Percentiles rank a stretch among this genome's conserved stretches.
phyloP scores from a whole-genome alignment of 75 land plant species.

The Pinus tabuliformis region DNA sequence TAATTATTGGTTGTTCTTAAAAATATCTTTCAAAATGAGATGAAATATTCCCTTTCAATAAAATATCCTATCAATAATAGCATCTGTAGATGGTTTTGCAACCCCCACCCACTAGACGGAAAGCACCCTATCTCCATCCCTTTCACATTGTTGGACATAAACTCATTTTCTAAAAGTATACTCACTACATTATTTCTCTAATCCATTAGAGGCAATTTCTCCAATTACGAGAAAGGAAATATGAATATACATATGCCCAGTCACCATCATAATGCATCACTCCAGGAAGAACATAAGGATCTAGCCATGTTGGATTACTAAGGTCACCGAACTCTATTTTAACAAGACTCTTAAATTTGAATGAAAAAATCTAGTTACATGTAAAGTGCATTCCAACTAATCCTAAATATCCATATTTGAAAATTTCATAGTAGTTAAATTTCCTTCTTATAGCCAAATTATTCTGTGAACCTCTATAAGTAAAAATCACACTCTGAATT shows the following conservation, averaged over 20 bases:
- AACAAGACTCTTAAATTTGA: not conserved
- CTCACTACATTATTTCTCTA: not conserved
- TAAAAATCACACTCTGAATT: constrained; percentile 54
- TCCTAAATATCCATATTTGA: constrained; percentile 54
- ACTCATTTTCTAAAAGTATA: constrained; percentile 33
- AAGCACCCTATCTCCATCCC: constrained; percentile 25
- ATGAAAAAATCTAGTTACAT: constrained; percentile 24
- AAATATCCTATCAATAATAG: no score
- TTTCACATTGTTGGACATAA: constrained; percentile 27
- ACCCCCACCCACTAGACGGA: constrained; percentile 52
- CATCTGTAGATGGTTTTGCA: not conserved
- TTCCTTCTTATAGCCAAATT: constrained; percentile 54
- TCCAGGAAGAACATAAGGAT: constrained; percentile 50
- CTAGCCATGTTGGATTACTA: constrained; percentile 70
- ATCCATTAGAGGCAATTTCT: not conserved
- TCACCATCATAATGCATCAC: constrained; percentile 28
- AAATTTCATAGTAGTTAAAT: constrained; percentile 59
- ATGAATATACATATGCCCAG: constrained; percentile 2
- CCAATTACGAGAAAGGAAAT: constrained; percentile 1
- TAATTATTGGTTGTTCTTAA: no score
- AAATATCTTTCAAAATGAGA: no score
- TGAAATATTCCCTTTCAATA: no score
- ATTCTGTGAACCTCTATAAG: constrained; percentile 20
- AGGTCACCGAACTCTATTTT: constrained; percentile 23
- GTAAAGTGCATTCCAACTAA: constrained; percentile 62